Evolutionary conservation across 176 grass and related monocot species (phyloP).

Genomic region (Thinopyrum elongatum): DNA sequence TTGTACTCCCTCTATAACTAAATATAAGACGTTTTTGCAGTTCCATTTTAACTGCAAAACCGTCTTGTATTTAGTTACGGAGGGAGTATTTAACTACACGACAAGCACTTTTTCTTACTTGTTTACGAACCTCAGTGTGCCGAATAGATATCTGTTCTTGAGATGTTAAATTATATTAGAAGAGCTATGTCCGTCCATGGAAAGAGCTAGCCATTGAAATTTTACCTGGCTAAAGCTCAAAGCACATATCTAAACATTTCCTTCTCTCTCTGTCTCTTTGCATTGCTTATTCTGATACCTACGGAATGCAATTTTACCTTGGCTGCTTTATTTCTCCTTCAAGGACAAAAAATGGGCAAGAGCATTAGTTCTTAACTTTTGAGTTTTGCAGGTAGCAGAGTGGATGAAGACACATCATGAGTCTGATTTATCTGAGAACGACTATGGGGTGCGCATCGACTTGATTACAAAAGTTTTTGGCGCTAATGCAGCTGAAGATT

Average conservation of each 20-base stretch:
- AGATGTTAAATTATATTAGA: neutral
- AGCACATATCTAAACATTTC: neutral
- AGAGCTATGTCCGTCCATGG: neutral
- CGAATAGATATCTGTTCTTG: neutral
- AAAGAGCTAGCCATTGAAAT: neutral
- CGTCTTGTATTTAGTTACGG: no score
- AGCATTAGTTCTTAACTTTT: conserved; percentile 18
- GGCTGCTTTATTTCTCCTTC: neutral
- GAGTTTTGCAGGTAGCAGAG: conserved; percentile 60
- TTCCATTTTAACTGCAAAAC: no score
- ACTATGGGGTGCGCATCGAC: conserved; percentile 65
- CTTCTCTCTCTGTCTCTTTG: neutral
- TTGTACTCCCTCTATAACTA: no score
- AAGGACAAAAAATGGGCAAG: neutral
- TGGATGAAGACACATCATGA: conserved; percentile 85
- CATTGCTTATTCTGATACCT: neutral
- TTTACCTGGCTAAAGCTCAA: neutral
- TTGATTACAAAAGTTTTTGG: conserved; percentile 88
- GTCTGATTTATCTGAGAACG: conserved; percentile 60
- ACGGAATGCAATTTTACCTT: neutral
- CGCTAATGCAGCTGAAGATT: conserved; percentile 66
- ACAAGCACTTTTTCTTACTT: neutral
- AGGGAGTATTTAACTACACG: neutral
- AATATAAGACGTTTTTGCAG: no score
- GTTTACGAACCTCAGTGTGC: no score